Conservation (phyloP, 2,329 filamentous ascomycete genomes). For the Spiromastix sp. region DNA sequence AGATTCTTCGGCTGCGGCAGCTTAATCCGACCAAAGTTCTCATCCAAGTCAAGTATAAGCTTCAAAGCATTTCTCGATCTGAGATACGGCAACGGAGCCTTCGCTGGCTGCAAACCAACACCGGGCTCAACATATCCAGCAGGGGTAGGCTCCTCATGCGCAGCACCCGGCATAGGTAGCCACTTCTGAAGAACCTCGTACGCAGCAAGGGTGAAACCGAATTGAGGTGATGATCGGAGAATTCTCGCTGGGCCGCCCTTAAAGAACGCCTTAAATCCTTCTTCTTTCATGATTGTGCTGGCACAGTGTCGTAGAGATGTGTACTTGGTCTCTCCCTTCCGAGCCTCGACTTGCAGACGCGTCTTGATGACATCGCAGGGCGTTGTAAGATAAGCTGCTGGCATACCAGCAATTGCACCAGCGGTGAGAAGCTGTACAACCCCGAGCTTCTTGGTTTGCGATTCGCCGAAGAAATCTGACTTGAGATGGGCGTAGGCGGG, state of each 20-base stretch:
- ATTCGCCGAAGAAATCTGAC: conserved; percentile 86
- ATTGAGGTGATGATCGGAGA: conserved; percentile 88
- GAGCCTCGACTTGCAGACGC: conserved; percentile 88
- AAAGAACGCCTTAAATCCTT: conserved; percentile 95
- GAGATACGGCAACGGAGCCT: conserved; percentile 53
- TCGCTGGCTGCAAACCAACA: conserved; percentile 53
- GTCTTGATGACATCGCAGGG: conserved; percentile 99
- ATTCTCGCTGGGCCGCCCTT: conserved; percentile 96
- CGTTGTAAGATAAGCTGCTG: conserved; percentile 86
- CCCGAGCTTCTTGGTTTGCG: conserved; percentile 74
- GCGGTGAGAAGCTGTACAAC: conserved; percentile 85
- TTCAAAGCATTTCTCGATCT: conserved; percentile 84
- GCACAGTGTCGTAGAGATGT: conserved; percentile 80
- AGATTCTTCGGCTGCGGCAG: conserved; percentile 34
- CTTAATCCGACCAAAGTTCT: conserved; percentile 75
- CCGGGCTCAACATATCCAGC: conserved; percentile 54
- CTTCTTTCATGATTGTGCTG: conserved; percentile 71
- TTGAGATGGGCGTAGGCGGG: conserved; percentile 93
- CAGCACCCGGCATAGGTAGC: conserved; percentile 64
- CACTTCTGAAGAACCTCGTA: conserved; percentile 83
- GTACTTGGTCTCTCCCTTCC: conserved; percentile 87
- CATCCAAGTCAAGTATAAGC: conserved; percentile 87
- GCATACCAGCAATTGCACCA: conserved; percentile 89
- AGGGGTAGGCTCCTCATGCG: conserved; percentile 42
- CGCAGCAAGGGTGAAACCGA: conserved; percentile 91